Evolutionary conservation across 257 asterid species (phyloP).

Genomic region (Solanum medicagineum): DNA sequence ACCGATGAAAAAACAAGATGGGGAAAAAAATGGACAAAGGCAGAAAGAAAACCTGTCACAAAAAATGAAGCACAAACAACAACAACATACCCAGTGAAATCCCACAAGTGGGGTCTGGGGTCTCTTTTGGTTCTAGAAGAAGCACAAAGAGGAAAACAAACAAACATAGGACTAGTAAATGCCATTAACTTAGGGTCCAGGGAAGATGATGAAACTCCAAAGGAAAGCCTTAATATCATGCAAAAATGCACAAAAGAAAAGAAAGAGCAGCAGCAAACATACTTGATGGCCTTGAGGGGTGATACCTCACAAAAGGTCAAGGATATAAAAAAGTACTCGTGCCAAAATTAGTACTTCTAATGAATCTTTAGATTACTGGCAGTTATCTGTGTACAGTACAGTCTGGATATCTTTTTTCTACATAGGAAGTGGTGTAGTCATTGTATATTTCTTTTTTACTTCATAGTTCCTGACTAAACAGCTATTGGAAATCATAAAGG

Average conservation of each 20-base stretch:
- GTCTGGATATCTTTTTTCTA: background rate
- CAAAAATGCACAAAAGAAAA: conserved; percentile 27
- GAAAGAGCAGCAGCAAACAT: conserved; percentile 10
- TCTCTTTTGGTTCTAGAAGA: background rate
- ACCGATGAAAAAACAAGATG: background rate
- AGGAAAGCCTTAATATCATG: background rate
- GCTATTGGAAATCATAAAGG: background rate
- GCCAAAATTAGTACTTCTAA: background rate
- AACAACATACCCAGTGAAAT: no score
- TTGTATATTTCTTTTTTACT: background rate
- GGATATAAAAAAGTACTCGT: background rate
- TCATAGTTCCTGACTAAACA: background rate
- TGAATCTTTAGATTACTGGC: background rate
- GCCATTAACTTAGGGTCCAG: background rate
- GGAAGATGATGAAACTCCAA: background rate
- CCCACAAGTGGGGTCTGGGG: no score
- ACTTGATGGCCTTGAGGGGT: background rate
- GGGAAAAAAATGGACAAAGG: background rate
- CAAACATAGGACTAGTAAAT: background rate
- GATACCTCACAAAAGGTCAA: background rate
- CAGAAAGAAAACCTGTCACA: background rate
- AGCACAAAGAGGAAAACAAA: background rate
- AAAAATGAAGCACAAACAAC: background rate
- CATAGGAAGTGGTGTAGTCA: background rate
- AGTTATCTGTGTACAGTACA: background rate